Conservation (phyloP, 768 basidiomycete species). For the Sarcomyxa edulis region DNA sequence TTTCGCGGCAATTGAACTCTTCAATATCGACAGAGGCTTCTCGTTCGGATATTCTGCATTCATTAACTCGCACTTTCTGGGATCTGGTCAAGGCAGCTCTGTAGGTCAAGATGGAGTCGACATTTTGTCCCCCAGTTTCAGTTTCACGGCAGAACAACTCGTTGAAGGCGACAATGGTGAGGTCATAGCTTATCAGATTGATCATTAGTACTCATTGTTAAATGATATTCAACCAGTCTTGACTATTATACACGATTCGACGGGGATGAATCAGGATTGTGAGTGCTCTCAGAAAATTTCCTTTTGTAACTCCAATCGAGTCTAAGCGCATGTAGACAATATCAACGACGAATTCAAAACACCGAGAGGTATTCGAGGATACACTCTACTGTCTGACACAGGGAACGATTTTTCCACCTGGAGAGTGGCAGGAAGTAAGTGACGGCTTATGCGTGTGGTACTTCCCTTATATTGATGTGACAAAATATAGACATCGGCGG, state of each 20-base stretch:
- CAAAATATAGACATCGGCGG: constrained; percentile 27
- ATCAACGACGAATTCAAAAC: constrained; percentile 43
- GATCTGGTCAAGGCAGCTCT: constrained; percentile 33
- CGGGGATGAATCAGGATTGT: constrained; percentile 33
- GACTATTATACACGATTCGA: constrained; percentile 30
- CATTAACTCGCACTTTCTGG: constrained; percentile 35
- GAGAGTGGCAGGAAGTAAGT: constrained; percentile 36
- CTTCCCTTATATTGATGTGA: neutral
- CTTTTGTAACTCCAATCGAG: neutral
- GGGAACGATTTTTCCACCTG: constrained; percentile 27
- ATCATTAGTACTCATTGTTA: neutral
- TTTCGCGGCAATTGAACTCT: neutral
- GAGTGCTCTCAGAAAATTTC: constrained; percentile 3
- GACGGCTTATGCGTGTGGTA: neutral
- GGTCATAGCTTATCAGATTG: neutral
- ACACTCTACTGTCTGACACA: constrained; percentile 35
- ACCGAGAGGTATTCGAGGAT: constrained; percentile 65
- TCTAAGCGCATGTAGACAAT: constrained; percentile 16
- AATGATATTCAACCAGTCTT: constrained; percentile 15
- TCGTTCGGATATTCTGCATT: constrained; percentile 43
- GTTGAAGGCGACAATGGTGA: constrained; percentile 22
- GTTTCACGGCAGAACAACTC: constrained; percentile 26
- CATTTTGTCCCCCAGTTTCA: constrained; percentile 25
- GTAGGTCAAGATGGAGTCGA: constrained; percentile 27
- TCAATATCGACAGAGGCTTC: constrained; percentile 25